These are phyloP conservation scores for Antrodiella citrinella DNA, from an alignment of 768 basidiomycete species.

Conservation along the genomic window DNA sequence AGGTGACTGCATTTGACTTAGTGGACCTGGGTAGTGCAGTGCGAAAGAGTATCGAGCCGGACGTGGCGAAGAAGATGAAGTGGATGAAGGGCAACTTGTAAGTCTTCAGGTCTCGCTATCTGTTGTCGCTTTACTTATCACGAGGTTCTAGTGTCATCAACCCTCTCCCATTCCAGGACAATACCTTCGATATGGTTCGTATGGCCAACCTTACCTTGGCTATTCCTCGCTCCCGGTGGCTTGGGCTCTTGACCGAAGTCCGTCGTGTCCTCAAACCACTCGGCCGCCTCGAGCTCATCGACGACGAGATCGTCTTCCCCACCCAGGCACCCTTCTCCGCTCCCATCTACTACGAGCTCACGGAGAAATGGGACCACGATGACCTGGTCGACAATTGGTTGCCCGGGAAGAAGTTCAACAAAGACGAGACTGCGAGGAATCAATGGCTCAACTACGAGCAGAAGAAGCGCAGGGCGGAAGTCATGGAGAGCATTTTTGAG, in stretches of 20 bases:
- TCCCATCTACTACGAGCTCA: not conserved
- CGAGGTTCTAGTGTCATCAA: conserved; percentile 43
- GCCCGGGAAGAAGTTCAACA: conserved; percentile 5
- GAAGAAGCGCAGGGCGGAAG: conserved; percentile 30
- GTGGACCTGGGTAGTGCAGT: conserved; percentile 25
- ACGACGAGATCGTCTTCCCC: conserved; percentile 64
- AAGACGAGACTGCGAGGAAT: too few species aligned
- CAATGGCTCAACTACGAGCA: too few species aligned
- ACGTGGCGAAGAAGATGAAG: conserved; percentile 32
- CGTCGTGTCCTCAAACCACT: conserved; percentile 50
- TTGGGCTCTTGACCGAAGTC: conserved; percentile 48
- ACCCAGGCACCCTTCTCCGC: conserved; percentile 26
- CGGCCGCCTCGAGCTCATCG: conserved; percentile 67
- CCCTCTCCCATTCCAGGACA: conserved; percentile 51
- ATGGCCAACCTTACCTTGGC: conserved; percentile 61
- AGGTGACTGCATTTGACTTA: conserved; percentile 61
- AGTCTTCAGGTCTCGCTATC: conserved; percentile 26
- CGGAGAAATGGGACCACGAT: not conserved
- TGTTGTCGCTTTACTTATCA: conserved; percentile 6
- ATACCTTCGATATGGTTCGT: conserved; percentile 63
- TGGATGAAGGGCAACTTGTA: conserved; percentile 66
- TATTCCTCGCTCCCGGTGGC: conserved; percentile 57
- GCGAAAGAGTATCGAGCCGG: conserved; percentile 5
- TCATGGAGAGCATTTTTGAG: conserved; percentile 51
- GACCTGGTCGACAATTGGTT: not conserved